A percentile compares a stretch with the other conserved stretches of the same genome.
These are phyloP conservation scores for Piper longum DNA, from an alignment of 164 flowering plant species.

Conservation along the genomic window DNA sequence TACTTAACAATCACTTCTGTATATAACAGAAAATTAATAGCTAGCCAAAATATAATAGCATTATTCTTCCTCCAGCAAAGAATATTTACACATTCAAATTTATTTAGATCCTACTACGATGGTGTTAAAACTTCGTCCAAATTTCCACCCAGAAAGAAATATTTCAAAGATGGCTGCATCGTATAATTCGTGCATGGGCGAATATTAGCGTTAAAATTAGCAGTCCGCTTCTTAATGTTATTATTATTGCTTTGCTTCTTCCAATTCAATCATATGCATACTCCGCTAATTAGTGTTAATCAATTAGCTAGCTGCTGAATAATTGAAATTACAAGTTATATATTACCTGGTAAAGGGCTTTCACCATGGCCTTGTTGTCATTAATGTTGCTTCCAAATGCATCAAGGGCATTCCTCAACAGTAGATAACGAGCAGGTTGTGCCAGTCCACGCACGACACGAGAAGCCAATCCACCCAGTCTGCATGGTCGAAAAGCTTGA, in stretches of 20 bases:
- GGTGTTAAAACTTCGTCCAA: neutral
- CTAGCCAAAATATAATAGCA: neutral
- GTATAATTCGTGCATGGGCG: too few relatives aligned
- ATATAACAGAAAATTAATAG: neutral
- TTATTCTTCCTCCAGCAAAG: too few relatives aligned
- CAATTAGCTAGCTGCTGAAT: too few relatives aligned
- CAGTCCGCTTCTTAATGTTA: too few relatives aligned
- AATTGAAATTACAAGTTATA: neutral
- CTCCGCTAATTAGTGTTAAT: too few relatives aligned
- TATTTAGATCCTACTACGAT: too few relatives aligned
- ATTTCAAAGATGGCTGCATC: too few relatives aligned
- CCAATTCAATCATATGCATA: too few relatives aligned
- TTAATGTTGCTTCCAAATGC: conserved; percentile 42
- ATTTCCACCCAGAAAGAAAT: neutral
- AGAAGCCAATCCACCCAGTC: conserved; percentile 47
- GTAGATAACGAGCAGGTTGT: conserved; percentile 46
- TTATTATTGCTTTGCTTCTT: too few relatives aligned
- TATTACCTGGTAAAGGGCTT: conserved; percentile 39
- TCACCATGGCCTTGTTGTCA: conserved; percentile 39
- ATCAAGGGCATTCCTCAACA: conserved; percentile 60
- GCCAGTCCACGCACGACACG: conserved; percentile 61
- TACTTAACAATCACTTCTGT: neutral
- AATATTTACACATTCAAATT: too few relatives aligned
- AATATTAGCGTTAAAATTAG: too few relatives aligned
- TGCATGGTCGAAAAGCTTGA: conserved; percentile 45